A percentile compares a stretch with the other conserved stretches of the same genome.
Conservation (phyloP, 352 stramenopile species). For the Globisporangium iwayamae region DNA sequence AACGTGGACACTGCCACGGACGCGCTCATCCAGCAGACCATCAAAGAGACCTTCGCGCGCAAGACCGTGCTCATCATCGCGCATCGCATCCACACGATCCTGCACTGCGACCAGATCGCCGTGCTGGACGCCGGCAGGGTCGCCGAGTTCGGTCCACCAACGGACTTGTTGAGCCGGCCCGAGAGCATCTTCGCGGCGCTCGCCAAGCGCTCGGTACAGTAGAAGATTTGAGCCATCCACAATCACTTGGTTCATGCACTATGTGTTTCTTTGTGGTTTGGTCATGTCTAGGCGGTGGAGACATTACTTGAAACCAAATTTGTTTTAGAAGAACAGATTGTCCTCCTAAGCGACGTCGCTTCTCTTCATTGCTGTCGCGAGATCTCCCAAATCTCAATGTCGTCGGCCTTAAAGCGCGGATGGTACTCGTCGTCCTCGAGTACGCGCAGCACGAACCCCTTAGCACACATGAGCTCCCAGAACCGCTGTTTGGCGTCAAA, state of each 20-base stretch:
- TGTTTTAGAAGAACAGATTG: too few relatives aligned
- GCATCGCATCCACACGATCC: constrained; percentile 95
- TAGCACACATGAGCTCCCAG: constrained; percentile 57
- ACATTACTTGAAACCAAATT: too few relatives aligned
- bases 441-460: constrained; percentile 46
- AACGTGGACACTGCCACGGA: constrained; percentile 86
- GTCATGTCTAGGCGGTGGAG: too few relatives aligned
- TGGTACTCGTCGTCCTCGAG: constrained; percentile 61
- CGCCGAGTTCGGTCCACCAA: constrained; percentile 77
- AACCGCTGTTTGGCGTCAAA: constrained; percentile 84
- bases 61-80: constrained; percentile 94
- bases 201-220: constrained; percentile 14
- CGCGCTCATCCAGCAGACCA: constrained; percentile 35
- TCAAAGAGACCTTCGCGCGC: constrained; percentile 60
- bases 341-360: too few relatives aligned
- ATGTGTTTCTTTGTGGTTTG: too few relatives aligned
- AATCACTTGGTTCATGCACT: too few relatives aligned
- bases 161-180: constrained; percentile 45
- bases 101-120: constrained; percentile 91
- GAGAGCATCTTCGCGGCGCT: constrained; percentile 37
- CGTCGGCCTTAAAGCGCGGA: constrained; percentile 67
- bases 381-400: constrained; percentile 90
- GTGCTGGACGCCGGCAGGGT: constrained; percentile 88
- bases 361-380: constrained; percentile 4
- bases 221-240: not conserved